Percentiles rank a stretch among this genome's conserved stretches.
phyloP scores from a whole-genome alignment of 108 stramenopile genomes.

The Seminavis robusta region DNA sequence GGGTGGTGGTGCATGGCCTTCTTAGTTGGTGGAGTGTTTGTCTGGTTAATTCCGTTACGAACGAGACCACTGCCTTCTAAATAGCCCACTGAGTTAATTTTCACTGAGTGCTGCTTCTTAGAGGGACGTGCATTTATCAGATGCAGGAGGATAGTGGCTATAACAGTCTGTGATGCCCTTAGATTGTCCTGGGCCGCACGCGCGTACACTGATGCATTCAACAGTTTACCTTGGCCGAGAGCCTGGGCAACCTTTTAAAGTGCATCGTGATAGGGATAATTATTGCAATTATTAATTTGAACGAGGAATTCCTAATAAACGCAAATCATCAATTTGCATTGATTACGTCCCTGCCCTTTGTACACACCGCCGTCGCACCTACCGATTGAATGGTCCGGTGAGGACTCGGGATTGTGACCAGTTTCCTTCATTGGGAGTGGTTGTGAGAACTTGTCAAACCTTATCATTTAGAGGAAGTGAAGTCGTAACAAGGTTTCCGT shows the following conservation, averaged over 20 bases:
- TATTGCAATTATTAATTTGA: constrained; percentile 99
- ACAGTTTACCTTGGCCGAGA: constrained; percentile 88
- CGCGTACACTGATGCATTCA: constrained; percentile 97
- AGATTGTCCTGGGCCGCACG: constrained; percentile 99
- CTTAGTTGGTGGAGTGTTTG: constrained; percentile 94
- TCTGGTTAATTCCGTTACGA: constrained; percentile 99
- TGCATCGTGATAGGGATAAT: constrained; percentile 99
- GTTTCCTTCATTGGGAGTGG: constrained; percentile 64
- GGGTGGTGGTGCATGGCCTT: constrained; percentile 80
- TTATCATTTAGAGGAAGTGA: constrained; percentile 96
- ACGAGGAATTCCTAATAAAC: constrained; percentile 99
- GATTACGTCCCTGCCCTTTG: constrained; percentile 55
- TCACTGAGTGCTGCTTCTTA: constrained; percentile 88
- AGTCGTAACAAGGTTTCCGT: constrained; percentile 99
- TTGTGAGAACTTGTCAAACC: constrained; percentile 85
- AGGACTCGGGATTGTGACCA: constrained; percentile 88
- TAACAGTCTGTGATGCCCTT: constrained; percentile 99
- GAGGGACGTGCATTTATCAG: constrained; percentile 94
- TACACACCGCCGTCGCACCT: constrained; percentile 99
- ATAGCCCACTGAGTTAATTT: constrained; percentile 62
- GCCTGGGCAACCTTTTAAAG: constrained; percentile 96
- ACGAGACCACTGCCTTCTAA: constrained; percentile 99
- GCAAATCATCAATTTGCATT: constrained; percentile 94
- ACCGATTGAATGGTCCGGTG: constrained; percentile 98
- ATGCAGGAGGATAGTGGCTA: constrained; percentile 94